phyloP scores from a whole-genome alignment of 768 basidiomycete species.

The Mrakia hoshinonis region DNA sequence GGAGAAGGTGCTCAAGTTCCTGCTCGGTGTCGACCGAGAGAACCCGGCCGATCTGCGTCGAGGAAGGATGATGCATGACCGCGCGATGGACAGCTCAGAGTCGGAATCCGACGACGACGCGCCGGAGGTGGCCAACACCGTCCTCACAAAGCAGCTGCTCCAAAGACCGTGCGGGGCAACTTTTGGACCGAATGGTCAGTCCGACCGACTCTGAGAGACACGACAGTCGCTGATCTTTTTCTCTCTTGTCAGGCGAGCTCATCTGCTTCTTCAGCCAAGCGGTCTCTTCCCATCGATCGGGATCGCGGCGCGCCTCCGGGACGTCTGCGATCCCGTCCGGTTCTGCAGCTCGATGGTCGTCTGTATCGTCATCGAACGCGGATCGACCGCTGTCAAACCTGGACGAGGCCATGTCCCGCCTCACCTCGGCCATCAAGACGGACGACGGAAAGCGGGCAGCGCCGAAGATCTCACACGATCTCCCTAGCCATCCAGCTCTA shows the following conservation, averaged over 20 bases:
- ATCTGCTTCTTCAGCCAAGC: constrained; percentile 61
- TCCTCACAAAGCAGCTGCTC: constrained; percentile 64
- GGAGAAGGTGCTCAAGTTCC: constrained; percentile 48
- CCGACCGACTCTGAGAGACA: not conserved
- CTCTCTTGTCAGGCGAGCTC: constrained; percentile 57
- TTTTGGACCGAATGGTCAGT: constrained; percentile 77
- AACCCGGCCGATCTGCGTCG: constrained; percentile 32
- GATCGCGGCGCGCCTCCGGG: constrained; percentile 16
- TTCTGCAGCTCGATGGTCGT: constrained; percentile 16
- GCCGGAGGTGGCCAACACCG: constrained; percentile 45
- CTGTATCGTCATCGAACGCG: constrained; percentile 27
- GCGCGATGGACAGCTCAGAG: constrained; percentile 52
- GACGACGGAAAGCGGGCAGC: constrained; percentile 11
- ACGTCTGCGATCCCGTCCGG: constrained; percentile 8
- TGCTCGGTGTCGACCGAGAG: constrained; percentile 52
- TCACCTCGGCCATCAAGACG: not conserved
- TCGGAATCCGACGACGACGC: constrained; percentile 49
- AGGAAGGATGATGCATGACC: constrained; percentile 39
- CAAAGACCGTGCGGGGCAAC: constrained; percentile 80
- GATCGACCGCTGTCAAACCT: constrained; percentile 25
- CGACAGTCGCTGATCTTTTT: constrained; percentile 10
- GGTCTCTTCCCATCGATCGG: constrained; percentile 29
- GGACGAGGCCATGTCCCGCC: constrained; percentile 8
- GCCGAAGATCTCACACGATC: not conserved
- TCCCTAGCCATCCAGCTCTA: not conserved